A percentile compares a stretch with the other conserved stretches of the same genome.
Evolutionary conservation across 176 grass and related monocot genomes (phyloP).

Genomic region (Hordeum marinum): DNA sequence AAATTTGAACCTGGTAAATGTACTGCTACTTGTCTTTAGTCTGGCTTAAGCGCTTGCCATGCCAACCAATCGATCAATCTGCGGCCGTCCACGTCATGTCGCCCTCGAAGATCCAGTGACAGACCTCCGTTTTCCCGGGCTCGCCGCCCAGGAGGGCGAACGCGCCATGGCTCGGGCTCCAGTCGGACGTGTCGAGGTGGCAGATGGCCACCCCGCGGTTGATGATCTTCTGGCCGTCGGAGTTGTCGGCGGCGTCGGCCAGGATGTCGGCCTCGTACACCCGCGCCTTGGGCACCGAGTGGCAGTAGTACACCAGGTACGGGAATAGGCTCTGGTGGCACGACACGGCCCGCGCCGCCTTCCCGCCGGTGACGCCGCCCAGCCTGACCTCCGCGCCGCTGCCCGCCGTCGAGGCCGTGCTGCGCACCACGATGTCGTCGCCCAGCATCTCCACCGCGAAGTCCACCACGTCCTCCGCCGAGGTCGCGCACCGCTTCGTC

Average conservation of each 20-base stretch:
- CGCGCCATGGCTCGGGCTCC: conserved; percentile 61
- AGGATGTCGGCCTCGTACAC: conserved; percentile 79
- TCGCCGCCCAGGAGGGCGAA: conserved; percentile 53
- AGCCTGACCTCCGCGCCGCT: conserved; percentile 41
- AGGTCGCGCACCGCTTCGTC: conserved; percentile 65
- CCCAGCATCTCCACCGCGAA: conserved; percentile 75
- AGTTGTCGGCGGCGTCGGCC: not conserved
- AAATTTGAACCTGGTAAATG: too few relatives aligned
- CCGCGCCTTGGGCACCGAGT: conserved; percentile 69
- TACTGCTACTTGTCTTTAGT: too few relatives aligned
- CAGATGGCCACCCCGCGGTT: conserved; percentile 76
- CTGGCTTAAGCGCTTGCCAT: too few relatives aligned
- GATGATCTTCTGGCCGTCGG: conserved; percentile 35
- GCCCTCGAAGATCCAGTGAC: conserved; percentile 88
- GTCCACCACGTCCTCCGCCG: conserved; percentile 80
- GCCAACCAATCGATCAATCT: not conserved
- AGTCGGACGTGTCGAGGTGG: conserved; percentile 78
- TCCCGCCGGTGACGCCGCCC: conserved; percentile 44
- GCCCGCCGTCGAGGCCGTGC: conserved; percentile 53
- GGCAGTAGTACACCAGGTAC: conserved; percentile 90
- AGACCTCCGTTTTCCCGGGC: conserved; percentile 69
- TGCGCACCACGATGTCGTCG: conserved; percentile 52
- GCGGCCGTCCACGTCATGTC: conserved; percentile 82
- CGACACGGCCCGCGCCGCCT: conserved; percentile 61
- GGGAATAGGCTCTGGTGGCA: conserved; percentile 94